Conservation (phyloP, 441 rosid genomes). For the Populus tomentosa region DNA sequence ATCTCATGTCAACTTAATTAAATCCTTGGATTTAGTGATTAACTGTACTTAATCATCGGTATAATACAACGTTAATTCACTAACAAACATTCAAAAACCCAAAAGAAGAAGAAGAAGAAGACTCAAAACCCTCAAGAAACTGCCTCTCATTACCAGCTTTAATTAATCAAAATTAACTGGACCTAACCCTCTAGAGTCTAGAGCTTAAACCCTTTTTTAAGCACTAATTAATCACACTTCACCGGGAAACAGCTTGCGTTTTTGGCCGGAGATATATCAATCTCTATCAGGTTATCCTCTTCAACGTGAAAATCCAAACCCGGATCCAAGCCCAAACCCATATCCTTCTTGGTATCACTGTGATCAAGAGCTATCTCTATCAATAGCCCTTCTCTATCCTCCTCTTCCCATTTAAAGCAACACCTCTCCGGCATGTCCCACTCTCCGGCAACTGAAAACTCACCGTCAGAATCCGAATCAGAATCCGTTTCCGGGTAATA, state of each 20-base stretch:
- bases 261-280: conserved; percentile 40
- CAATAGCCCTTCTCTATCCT: conserved; percentile 42
- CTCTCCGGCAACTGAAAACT: conserved; percentile 24
- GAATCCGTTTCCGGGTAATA: conserved; percentile 63
- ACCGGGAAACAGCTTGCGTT: not conserved
- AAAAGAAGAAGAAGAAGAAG: not conserved
- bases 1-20: not conserved
- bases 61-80: conserved; percentile 4
- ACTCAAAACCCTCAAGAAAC: not conserved
- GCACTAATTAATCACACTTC: not conserved
- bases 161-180: not conserved
- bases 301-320: conserved; percentile 45
- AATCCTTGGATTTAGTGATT: conserved; percentile 17
- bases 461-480: conserved; percentile 40
- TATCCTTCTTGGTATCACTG: conserved; percentile 2
- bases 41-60: conserved; percentile 9
- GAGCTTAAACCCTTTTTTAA: not conserved
- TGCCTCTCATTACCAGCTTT: not conserved
- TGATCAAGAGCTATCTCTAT: conserved; percentile 55
- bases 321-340: conserved; percentile 7
- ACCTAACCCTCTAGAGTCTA: no score
- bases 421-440: conserved; percentile 33
- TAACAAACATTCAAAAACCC: not conserved
- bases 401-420: conserved; percentile 40
- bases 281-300: conserved; percentile 74